Percentiles rank a stretch among this genome's conserved stretches.
These are phyloP conservation scores for Lipomyces yamanashiensis DNA, from an alignment of 805 yeast genomes.

Conservation along the genomic window DNA sequence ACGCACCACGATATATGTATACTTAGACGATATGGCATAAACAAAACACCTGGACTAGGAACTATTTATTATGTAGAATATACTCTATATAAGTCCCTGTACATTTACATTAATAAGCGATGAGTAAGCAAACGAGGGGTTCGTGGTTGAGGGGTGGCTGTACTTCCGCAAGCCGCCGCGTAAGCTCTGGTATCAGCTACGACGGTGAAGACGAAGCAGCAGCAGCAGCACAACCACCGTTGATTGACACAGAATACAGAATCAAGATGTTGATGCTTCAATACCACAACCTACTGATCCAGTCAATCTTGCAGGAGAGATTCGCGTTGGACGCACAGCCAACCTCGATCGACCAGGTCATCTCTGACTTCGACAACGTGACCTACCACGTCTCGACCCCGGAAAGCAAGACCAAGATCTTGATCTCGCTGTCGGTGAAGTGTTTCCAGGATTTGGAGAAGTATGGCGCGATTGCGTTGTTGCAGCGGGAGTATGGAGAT, in stretches of 20 bases:
- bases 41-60: no score
- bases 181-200: neutral
- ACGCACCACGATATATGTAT: no score
- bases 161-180: slow-evolving; percentile 9
- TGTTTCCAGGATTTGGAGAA: slow-evolving; percentile 74
- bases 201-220: neutral
- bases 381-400: slow-evolving; percentile 93
- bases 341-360: slow-evolving; percentile 70
- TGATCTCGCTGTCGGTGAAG: slow-evolving; percentile 72
- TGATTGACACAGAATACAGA: neutral
- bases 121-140: slow-evolving; percentile 1
- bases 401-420: slow-evolving; percentile 65
- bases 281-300: slow-evolving; percentile 78
- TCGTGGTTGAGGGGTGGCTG: slow-evolving; percentile 5
- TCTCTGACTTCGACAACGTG: slow-evolving; percentile 95
- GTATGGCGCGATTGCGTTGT: slow-evolving; percentile 56
- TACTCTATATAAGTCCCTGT: no score
- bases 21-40: no score
- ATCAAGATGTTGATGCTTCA: slow-evolving; percentile 77
- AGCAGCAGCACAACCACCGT: neutral
- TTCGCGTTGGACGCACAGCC: slow-evolving; percentile 53
- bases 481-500: slow-evolving; percentile 56
- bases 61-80: neutral
- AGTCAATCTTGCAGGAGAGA: slow-evolving; percentile 78
- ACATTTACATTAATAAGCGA: neutral